Base-by-base conservation (phyloP, 148 eudicot genomes). In the Fallopia convolvulus region DNA sequence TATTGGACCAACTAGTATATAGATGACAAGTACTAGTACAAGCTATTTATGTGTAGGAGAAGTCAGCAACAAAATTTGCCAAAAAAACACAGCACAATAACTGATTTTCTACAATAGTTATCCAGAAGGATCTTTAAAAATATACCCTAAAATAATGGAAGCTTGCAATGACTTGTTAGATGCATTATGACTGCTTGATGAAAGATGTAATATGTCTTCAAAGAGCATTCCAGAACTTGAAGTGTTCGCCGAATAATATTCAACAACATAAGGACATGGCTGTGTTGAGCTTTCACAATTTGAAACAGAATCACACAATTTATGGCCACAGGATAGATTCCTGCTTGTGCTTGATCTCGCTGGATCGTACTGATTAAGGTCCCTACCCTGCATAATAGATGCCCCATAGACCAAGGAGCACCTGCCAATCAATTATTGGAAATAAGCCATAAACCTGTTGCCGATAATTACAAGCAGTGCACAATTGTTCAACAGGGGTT, bases 401-500 rank as follows among this genome's bases (percentile, higher is more conserved):
- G 97, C 97, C 91, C 97, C 97, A 86, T 80, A 89, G 82, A 91
- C 89, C 81, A 93, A 86, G 94, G 99, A 89, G 99, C 97, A 95
- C 93, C 97, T 95, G 97, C 90, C 89, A 92, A 95, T 95, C 99
- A 95, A 95, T 95, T 88, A 92, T 81, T 81, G 86, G 92, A 86
- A 87, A 95, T 92, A 92, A 92, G 97, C 81, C 87, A 89, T 89
- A 90, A 90, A 92, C 84, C 84, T 85, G 89, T 83, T 80, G 83
- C 85, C 75, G 12, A 46, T 32, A 20, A 73, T 73, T 42, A 73
- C n/a, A 68, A 68, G 44, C 20, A n/a, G 13, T 68, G 72, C 13
- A 36, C 40, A 36, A 68, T 39, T 36, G 44, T 63, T 26, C 39
- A 63, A 63, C 39, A 26, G 6, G 70, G 17, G 18, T 63, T 30